These are phyloP conservation scores for Boletus barrowsii DNA, from an alignment of 768 basidiomycete genomes.

Conservation along the genomic window DNA sequence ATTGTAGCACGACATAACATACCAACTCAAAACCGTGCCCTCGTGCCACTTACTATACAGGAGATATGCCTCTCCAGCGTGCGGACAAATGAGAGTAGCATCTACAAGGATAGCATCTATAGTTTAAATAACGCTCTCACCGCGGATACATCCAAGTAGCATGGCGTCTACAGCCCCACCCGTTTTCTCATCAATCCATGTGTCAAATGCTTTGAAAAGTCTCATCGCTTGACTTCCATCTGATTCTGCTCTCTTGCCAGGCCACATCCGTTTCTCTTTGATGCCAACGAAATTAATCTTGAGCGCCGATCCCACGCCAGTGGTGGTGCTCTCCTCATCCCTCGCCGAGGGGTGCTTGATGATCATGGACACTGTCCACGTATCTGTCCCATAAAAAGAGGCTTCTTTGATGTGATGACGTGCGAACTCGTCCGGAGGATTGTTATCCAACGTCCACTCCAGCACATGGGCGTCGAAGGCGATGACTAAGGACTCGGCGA, in stretches of 20 bases:
- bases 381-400: slow-evolving; percentile 76
- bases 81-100: background rate
- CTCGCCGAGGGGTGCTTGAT: slow-evolving; percentile 45
- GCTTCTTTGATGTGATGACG: slow-evolving; percentile 92
- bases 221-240: slow-evolving; percentile 59
- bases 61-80: background rate
- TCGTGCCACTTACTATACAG: no score
- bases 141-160: slow-evolving; percentile 70
- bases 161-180: slow-evolving; percentile 64
- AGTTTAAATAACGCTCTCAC: slow-evolving; percentile 43
- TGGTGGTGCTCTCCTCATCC: background rate
- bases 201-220: slow-evolving; percentile 72
- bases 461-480: slow-evolving; percentile 91
- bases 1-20: no score
- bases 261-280: slow-evolving; percentile 84
- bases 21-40: no score
- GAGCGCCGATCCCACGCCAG: slow-evolving; percentile 29
- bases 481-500: slow-evolving; percentile 47
- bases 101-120: background rate
- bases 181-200: slow-evolving; percentile 65
- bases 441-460: slow-evolving; percentile 76
- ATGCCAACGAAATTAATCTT: slow-evolving; percentile 77
- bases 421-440: slow-evolving; percentile 69
- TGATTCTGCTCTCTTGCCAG: slow-evolving; percentile 54
- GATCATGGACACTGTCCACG: slow-evolving; percentile 71